Evolutionary conservation across 306 rosid species (phyloP).

Genomic region (Cucurbita argyrosperma): DNA sequence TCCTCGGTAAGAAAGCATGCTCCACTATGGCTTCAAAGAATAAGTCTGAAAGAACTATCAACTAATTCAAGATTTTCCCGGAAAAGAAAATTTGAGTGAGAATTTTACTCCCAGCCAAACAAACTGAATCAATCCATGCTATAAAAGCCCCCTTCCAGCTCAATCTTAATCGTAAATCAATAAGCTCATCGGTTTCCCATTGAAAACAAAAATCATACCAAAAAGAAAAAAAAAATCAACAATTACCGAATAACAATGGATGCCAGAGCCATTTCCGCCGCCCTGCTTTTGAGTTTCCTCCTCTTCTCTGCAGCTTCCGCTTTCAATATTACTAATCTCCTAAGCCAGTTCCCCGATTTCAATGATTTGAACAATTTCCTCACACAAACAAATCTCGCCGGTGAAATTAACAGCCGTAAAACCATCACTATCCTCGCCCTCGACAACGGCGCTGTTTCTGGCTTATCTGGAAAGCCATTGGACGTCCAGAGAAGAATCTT

Average conservation of each 20-base stretch:
- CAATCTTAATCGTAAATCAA: neutral
- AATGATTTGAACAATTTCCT: conserved; percentile 22
- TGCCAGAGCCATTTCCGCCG: conserved; percentile 22
- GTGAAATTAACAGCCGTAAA: conserved; percentile 22
- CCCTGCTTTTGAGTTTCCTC: conserved; percentile 18
- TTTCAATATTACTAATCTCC: conserved; percentile 28
- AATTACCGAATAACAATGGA: conserved; percentile 15
- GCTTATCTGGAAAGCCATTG: conserved; percentile 17
- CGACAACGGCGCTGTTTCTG: conserved; percentile 5
- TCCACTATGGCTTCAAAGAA: conserved; percentile 46
- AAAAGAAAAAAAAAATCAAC: neutral
- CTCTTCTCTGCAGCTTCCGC: conserved; percentile 18
- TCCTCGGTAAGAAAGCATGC: conserved; percentile 58
- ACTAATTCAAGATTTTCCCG: neutral
- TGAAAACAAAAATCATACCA: neutral
- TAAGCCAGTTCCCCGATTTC: conserved; percentile 17
- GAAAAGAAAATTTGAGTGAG: neutral
- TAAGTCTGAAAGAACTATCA: conserved; percentile 10
- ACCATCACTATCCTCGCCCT: conserved; percentile 39
- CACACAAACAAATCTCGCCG: conserved; percentile 36
- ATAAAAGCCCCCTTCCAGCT: neutral
- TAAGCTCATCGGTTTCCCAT: neutral
- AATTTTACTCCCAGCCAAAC: neutral
- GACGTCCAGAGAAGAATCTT: conserved; percentile 20
- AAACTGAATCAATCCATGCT: neutral